These are phyloP conservation scores for Arthrobotrys megalospora DNA, from an alignment of 2,329 filamentous ascomycete species.

Conservation along the genomic window DNA sequence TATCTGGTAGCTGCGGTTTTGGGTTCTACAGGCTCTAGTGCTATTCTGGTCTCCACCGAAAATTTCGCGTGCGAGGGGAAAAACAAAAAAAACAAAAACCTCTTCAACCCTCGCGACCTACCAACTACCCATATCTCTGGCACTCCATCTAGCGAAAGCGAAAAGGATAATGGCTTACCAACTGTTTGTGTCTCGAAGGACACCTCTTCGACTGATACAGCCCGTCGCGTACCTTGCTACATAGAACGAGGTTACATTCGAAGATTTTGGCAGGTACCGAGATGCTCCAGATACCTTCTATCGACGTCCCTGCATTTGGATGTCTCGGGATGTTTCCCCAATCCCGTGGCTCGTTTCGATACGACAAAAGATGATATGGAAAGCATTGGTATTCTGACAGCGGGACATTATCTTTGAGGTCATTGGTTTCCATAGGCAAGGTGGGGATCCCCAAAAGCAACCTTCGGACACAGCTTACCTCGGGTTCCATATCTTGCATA, in stretches of 20 bases:
- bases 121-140: constrained; percentile 33
- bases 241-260: constrained; percentile 81
- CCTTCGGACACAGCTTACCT: constrained; percentile 40
- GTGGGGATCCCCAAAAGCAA: constrained; percentile 38
- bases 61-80: constrained; percentile 48
- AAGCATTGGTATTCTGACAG: constrained; percentile 48
- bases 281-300: constrained; percentile 54
- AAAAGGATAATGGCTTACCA: constrained; percentile 53
- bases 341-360: constrained; percentile 48
- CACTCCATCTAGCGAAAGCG: constrained; percentile 27
- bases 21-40: constrained; percentile 7
- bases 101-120: constrained; percentile 35
- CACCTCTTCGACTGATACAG: constrained; percentile 86
- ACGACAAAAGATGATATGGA: constrained; percentile 23
- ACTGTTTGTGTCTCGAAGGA: constrained; percentile 69
- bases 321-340: constrained; percentile 59
- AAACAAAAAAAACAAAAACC: constrained; percentile 41
- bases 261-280: constrained; percentile 94
- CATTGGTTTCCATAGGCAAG: constrained; percentile 61
- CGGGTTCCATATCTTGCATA: constrained; percentile 59
- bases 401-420: constrained; percentile 65
- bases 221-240: constrained; percentile 61
- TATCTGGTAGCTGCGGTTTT: constrained; percentile 20
- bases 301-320: constrained; percentile 34
- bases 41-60: constrained; percentile 43